Percentiles rank a stretch among this genome's conserved stretches.
These are phyloP conservation scores for Geotrichum ghanense DNA, from an alignment of 805 yeast species.

Conservation along the genomic window DNA sequence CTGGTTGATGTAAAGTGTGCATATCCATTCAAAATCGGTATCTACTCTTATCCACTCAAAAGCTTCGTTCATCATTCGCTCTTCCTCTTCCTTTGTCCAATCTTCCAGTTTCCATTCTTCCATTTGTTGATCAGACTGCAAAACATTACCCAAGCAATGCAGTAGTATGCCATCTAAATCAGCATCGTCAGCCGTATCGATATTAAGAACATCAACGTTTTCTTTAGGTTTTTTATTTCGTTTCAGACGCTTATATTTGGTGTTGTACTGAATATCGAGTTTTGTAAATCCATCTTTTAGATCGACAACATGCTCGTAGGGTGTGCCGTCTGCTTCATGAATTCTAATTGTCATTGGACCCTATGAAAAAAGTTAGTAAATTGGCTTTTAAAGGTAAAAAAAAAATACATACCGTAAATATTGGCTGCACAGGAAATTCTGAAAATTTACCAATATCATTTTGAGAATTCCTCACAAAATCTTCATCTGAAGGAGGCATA, in stretches of 20 bases:
- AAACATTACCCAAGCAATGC: slow-evolving; percentile 67
- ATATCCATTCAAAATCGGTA: slow-evolving; percentile 96
- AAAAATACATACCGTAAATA: slow-evolving; percentile 32
- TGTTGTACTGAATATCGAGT: slow-evolving; percentile 88
- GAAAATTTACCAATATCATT: slow-evolving; percentile 14
- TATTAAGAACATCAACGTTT: slow-evolving; percentile 16
- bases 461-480: slow-evolving; percentile 31
- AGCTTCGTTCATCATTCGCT: slow-evolving; percentile 62
- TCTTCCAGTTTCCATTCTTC: slow-evolving; percentile 64
- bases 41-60: slow-evolving; percentile 98
- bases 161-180: slow-evolving; percentile 27
- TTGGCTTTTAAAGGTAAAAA: background rate
- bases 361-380: slow-evolving; percentile 23
- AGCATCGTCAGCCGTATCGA: slow-evolving; percentile 22
- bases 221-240: slow-evolving; percentile 31
- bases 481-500: slow-evolving; percentile 26
- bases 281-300: slow-evolving; percentile 76
- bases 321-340: slow-evolving; percentile 97
- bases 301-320: slow-evolving; percentile 94
- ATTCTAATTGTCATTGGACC: slow-evolving; percentile 97
- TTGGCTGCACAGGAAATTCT: slow-evolving; percentile 21
- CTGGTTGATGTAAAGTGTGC: slow-evolving; percentile 67
- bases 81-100: slow-evolving; percentile 60
- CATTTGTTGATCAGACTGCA: slow-evolving; percentile 49
- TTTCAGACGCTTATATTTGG: slow-evolving; percentile 77